A percentile compares a stretch with the other conserved stretches of the same genome.
Conservation (phyloP, 73 alveolate species). For the Paramecium tetraurelia region DNA sequence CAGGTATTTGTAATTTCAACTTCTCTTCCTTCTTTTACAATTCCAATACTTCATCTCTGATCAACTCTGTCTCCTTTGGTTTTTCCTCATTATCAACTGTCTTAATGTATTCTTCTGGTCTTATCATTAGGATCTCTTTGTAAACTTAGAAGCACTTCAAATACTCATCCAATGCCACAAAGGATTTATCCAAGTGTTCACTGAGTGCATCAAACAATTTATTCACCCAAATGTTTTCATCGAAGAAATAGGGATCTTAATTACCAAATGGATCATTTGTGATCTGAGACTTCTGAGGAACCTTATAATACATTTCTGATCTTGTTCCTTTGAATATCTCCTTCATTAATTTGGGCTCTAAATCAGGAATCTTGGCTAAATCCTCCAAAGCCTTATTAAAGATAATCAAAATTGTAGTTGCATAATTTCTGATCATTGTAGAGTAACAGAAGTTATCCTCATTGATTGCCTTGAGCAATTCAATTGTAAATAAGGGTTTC, state of each 20-base stretch:
- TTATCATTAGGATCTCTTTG: conserved; percentile 85
- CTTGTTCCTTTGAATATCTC: conserved; percentile 90
- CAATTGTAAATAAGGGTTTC: conserved; percentile 79
- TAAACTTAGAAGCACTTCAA: conserved; percentile 84
- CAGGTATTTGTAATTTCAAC: conserved; percentile 87
- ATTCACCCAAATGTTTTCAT: conserved; percentile 99
- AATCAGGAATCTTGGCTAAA: conserved; percentile 90
- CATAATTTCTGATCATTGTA: conserved; percentile 90
- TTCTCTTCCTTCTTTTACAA: conserved; percentile 85
- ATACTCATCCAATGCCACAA: conserved; percentile 91
- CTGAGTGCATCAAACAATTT: conserved; percentile 81
- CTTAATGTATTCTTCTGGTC: conserved; percentile 88
- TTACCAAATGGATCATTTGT: conserved; percentile 88
- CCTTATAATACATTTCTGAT: conserved; percentile 88
- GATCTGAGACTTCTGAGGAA: conserved; percentile 91
- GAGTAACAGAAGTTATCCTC: conserved; percentile 68
- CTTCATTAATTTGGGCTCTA: conserved; percentile 91
- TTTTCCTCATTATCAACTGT: conserved; percentile 86
- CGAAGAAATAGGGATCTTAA: conserved; percentile 78
- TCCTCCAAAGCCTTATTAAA: conserved; percentile 95
- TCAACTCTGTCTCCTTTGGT: conserved; percentile 82
- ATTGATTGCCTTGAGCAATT: conserved; percentile 67
- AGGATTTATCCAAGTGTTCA: conserved; percentile 80
- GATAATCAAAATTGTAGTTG: conserved; percentile 80
- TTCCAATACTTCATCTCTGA: conserved; percentile 87